Percentiles rank a stretch among this genome's conserved stretches.
phyloP scores from a whole-genome alignment of 1,284 basidiomycete species.

The Kwoniella shivajii region DNA sequence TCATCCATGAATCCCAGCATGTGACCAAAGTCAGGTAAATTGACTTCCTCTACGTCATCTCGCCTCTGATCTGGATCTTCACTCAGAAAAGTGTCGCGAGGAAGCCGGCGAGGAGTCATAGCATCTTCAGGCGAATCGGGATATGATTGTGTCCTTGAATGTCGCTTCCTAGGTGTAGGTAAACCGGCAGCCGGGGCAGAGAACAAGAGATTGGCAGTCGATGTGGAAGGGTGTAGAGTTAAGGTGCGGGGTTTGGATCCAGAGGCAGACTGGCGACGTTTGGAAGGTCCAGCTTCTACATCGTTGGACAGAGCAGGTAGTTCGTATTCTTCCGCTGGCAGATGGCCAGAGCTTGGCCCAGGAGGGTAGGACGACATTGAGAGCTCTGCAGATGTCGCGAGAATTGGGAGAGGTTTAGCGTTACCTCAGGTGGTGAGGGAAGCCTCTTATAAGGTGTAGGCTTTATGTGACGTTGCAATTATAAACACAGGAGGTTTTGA shows the following conservation, averaged over 20 bases:
- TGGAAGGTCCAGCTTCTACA: conserved; percentile 22
- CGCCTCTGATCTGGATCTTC: conserved; percentile 19
- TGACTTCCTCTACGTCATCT: conserved; percentile 40
- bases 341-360: conserved; percentile 6
- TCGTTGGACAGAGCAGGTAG: conserved; percentile 18
- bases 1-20: conserved; percentile 50
- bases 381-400: too few relatives aligned
- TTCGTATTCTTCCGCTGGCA: conserved; percentile 42
- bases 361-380: conserved; percentile 24
- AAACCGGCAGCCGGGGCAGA: conserved; percentile 19
- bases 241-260: conserved; percentile 25
- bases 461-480: too few relatives aligned
- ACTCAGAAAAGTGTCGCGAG: conserved; percentile 22
- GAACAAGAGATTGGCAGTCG: conserved; percentile 38
- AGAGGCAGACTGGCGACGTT: conserved; percentile 9
- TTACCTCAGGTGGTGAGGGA: not conserved
- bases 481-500: too few relatives aligned
- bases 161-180: conserved; percentile 12
- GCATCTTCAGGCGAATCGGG: conserved; percentile 22
- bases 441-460: too few relatives aligned
- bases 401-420: not conserved
- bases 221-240: conserved; percentile 36
- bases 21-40: conserved; percentile 51
- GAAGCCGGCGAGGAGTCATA: conserved; percentile 7
- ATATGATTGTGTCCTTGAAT: conserved; percentile 12